Conservation (phyloP, 1,284 basidiomycete species). For the Tilletia indica region DNA sequence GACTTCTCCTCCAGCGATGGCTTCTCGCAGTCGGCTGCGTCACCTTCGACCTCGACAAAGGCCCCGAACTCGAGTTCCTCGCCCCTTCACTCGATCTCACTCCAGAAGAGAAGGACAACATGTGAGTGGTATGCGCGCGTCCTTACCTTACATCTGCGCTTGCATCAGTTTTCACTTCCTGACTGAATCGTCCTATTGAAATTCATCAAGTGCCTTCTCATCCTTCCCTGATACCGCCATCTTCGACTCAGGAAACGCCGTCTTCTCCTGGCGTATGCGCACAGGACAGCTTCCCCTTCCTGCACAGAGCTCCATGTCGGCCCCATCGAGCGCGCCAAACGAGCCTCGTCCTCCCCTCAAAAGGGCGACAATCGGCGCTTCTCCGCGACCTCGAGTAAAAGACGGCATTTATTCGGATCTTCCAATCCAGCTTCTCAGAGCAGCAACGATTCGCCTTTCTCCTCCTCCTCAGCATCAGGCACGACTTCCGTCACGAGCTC, state of each 20-base stretch:
- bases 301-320: slow-evolving; percentile 24
- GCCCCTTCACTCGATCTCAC: slow-evolving; percentile 68
- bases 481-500: too few species aligned
- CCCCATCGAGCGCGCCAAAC: slow-evolving; percentile 21
- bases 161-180: too few species aligned
- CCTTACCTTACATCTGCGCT: too few species aligned
- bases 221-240: slow-evolving; percentile 80
- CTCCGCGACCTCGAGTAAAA: too few species aligned
- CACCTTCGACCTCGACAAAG: slow-evolving; percentile 60
- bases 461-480: background rate
- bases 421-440: too few species aligned
- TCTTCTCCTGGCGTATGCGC: slow-evolving; percentile 52
- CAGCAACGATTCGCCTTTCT: background rate
- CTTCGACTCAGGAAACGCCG: slow-evolving; percentile 47
- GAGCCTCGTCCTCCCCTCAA: slow-evolving; percentile 23
- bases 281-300: slow-evolving; percentile 49
- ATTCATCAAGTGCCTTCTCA: slow-evolving; percentile 78
- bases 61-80: slow-evolving; percentile 74
- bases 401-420: too few species aligned
- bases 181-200: too few species aligned
- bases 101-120: slow-evolving; percentile 72
- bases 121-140: slow-evolving; percentile 58
- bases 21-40: slow-evolving; percentile 52
- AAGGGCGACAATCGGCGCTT: too few species aligned
- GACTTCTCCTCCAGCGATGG: slow-evolving; percentile 43